phyloP scores from a whole-genome alignment of 2,329 filamentous ascomycete species.

The Aspergillus alliaceus region DNA sequence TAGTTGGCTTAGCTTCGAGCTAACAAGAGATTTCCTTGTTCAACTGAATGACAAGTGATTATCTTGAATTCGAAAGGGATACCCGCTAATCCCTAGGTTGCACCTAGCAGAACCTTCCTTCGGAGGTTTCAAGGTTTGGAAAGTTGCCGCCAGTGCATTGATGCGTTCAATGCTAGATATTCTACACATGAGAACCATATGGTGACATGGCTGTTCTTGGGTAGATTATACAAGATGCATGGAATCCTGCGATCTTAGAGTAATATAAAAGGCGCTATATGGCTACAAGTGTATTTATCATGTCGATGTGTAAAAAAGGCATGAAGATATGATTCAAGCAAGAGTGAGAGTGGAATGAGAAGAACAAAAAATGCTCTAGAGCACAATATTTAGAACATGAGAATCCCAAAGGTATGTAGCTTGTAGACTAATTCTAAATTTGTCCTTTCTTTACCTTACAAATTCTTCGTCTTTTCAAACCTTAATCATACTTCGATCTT shows the following conservation, averaged over 20 bases:
- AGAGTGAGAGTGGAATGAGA: neutral
- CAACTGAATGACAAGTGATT: constrained; percentile 45
- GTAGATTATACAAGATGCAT: neutral
- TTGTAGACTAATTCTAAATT: too few species aligned
- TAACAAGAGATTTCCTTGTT: constrained; percentile 84
- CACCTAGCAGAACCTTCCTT: neutral
- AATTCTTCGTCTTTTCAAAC: too few species aligned
- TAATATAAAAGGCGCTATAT: neutral
- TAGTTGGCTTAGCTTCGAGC: constrained; percentile 95
- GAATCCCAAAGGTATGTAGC: too few species aligned
- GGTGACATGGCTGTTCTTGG: neutral
- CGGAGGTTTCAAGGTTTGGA: neutral
- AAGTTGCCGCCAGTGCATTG: neutral
- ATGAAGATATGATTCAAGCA: neutral
- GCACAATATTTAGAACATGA: too few species aligned
- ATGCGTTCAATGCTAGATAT: neutral
- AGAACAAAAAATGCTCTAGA: neutral
- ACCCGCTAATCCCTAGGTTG: neutral
- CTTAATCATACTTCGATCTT: neutral
- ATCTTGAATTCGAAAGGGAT: neutral
- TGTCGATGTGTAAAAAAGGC: neutral
- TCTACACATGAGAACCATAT: neutral
- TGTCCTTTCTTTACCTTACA: too few species aligned
- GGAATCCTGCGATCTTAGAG: neutral
- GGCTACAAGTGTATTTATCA: neutral